Base-by-base conservation (phyloP, 306 rosid species). In the Dalbergia oliveri region DNA sequence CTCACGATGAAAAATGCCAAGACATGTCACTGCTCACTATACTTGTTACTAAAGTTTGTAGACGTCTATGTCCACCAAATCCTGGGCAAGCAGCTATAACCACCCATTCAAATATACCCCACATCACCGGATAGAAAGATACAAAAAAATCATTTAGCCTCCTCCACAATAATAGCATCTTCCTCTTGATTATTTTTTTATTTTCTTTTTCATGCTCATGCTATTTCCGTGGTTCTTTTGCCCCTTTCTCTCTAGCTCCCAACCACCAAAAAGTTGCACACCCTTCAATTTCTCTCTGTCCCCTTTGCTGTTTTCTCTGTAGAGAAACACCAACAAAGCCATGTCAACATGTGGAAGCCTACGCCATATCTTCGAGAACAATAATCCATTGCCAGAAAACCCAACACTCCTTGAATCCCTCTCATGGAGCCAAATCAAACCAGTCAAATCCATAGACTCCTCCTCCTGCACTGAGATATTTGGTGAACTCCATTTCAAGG, bases 321-420 rank as follows among this genome's bases (percentile, higher is more conserved):
- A 26, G 3, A 26, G 31, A 26, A 47, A 4, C 58, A 72, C 9
- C 63, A 31, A 73, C 41, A 37, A 37, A 67, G 45, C 77, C 86
- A 92, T 94, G 98, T 87, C 97, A 67, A 84, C 91, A 70, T 88
- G 92, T 72, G 85, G 89, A 81, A 91, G 91, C 84, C 86, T 90
- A n/a, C 92, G 84, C 11, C 92, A 88, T 78, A 86, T 92, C 39
- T 91, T 88, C n/a, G 97, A 92, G 59, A 89, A 37, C 41, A 37
- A 80, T 43, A 37, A 80, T 43, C 91, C 96, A 68, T 83, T 90
- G 78, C 88, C 90, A 1, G 89, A 87, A 62, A 91, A 62, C 23
- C 84, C 91, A 3, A 77, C 87, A 8, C 87, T 94, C 3, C 79
- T 87, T 34, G 93, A 90, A 79, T 71, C 94, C 78, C 84, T 92